These are phyloP conservation scores for Sugiyamaella marilandica DNA, from an alignment of 805 yeast species.

Conservation along the genomic window DNA sequence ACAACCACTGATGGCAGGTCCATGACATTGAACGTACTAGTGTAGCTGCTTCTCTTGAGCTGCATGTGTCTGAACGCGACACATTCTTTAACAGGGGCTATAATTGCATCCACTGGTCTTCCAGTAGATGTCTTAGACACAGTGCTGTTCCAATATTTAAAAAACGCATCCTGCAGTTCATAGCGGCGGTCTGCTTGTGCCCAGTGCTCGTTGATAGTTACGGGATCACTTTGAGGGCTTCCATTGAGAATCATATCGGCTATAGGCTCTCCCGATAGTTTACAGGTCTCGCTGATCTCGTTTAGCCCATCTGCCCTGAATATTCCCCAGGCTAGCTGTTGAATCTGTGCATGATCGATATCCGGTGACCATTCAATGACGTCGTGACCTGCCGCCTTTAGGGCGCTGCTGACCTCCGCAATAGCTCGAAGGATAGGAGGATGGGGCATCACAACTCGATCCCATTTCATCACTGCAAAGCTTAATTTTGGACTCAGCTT, in stretches of 20 bases:
- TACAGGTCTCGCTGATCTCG: constrained; percentile 44
- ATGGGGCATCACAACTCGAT: constrained; percentile 43
- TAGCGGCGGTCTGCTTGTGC: constrained; percentile 3
- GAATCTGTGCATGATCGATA: not conserved
- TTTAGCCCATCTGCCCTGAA: constrained; percentile 35
- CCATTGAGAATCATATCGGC: not conserved
- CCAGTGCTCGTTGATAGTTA: not conserved
- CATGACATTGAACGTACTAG: constrained; percentile 17
- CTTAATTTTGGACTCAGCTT: constrained; percentile 36
- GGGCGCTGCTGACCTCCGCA: constrained; percentile 11
- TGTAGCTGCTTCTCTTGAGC: constrained; percentile 54
- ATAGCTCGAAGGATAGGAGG: constrained; percentile 44
- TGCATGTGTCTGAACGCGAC: constrained; percentile 6
- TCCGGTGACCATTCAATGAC: constrained; percentile 35
- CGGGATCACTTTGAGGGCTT: not conserved
- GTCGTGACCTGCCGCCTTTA: constrained; percentile 43
- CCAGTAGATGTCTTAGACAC: not conserved
- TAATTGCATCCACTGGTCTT: constrained; percentile 7
- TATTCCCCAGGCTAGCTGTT: not conserved
- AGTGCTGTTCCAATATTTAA: constrained; percentile 39
- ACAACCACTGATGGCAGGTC: constrained; percentile 16
- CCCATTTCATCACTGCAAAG: constrained; percentile 42
- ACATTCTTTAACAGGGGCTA: constrained; percentile 8
- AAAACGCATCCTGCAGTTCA: constrained; percentile 30
- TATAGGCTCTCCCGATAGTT: constrained; percentile 61